A percentile compares a stretch with the other conserved stretches of the same genome.
phyloP scores from a whole-genome alignment of 1,284 basidiomycete species.

The Tilletia caries region DNA sequence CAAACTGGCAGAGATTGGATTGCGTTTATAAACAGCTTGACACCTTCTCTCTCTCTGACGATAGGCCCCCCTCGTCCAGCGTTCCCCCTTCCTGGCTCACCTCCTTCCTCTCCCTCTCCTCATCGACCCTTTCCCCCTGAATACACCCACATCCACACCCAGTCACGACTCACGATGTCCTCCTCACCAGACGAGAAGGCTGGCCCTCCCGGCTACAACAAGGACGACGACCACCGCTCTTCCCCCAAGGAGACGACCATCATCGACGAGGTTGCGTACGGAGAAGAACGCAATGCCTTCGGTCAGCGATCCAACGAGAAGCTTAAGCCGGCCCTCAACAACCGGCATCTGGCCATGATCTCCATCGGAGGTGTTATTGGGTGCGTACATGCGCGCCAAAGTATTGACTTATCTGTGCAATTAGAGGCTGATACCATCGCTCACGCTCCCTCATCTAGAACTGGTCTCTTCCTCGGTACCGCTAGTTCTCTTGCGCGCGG shows the following conservation, averaged over 20 bases:
- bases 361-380: constrained; percentile 35
- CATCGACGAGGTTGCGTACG: constrained; percentile 5
- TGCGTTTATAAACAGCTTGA: too few species aligned
- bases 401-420: constrained; percentile 7
- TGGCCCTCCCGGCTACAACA: neutral
- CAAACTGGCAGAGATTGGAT: too few species aligned
- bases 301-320: constrained; percentile 28
- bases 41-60: too few species aligned
- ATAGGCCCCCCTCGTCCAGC: too few species aligned
- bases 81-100: neutral
- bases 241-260: constrained; percentile 2
- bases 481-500: constrained; percentile 60
- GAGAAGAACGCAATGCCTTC: constrained; percentile 18
- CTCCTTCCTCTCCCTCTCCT: neutral
- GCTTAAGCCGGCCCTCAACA: constrained; percentile 35
- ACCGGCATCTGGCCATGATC: constrained; percentile 44
- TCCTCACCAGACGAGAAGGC: constrained; percentile 6
- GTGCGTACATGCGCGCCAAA: too few species aligned
- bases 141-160: neutral
- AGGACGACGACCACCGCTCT: neutral
- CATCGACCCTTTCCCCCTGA: neutral
- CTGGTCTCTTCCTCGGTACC: constrained; percentile 67
- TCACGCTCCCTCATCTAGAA: too few species aligned
- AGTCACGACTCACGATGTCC: neutral
- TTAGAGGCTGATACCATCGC: too few species aligned